Evolutionary conservation across 2,329 filamentous ascomycete species (phyloP), one percentile per base, ranked within the genome.

Genomic region (Penicillium sp.): DNA sequence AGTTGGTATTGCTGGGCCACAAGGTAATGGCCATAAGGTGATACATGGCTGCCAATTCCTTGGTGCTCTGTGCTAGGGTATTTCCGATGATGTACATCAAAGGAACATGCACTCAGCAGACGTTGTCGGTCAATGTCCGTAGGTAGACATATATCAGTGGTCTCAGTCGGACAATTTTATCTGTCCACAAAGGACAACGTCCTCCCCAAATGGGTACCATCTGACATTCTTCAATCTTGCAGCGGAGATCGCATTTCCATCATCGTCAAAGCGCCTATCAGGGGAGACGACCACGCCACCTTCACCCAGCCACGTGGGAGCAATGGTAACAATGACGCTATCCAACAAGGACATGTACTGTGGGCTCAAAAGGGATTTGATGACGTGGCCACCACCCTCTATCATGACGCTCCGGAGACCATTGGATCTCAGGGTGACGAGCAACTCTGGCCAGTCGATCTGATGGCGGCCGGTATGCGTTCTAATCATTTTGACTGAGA

Each of bases 241-340:
- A 56, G 86, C 84, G 11, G 86, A 84, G 5, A 85, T 85, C 6
- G 87, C 78, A 22, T 82, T 68, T 2, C 81, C 79, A 37, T 72
- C 69, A 2, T 80, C 82, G 31, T 79, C 72, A 4, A 75, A 71
- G 13, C 78, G 79, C 50, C 83, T 76, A 7, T 81, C 76, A 1
- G 92, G 92, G 42, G 85, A 87, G 0, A 96, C 89, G 7, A 87
- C 81, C 10, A 96, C 89, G 4, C 90, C 90, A 3, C 90, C 91
- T 58, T 83, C 80, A 1, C 92, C 92, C 20, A 97, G 78, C 86
- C 90, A 97, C 0, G 86, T 90, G 5, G 92, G 92, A 2, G 92
- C 91, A 67, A 97, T 87, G 0, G 93, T 97, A 46, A 97, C 80
- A 67, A 97, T 89, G 43, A 96, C 87, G 3, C 87, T 86, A 67